Evolutionary conservation across 2,329 filamentous ascomycete genomes (phyloP).

Genomic region (Fusarium coffeatum): DNA sequence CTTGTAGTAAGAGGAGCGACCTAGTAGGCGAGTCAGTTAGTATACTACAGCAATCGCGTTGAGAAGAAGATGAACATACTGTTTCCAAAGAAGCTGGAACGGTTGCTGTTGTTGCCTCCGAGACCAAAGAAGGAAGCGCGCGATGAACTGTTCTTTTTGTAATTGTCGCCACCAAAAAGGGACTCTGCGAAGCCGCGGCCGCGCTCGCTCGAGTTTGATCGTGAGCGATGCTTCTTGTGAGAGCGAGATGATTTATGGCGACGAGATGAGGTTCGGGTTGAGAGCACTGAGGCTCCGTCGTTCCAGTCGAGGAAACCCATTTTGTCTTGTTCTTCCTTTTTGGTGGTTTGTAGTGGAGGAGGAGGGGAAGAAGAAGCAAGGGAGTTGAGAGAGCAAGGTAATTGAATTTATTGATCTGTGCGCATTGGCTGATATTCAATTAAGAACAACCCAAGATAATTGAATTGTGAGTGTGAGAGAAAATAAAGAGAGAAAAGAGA

Average conservation of each 20-base stretch:
- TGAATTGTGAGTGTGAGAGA: not conserved
- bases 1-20: conserved; percentile 76
- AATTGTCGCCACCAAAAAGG: conserved; percentile 49
- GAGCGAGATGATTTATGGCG: conserved; percentile 48
- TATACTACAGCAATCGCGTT: not conserved
- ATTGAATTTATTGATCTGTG: conserved; percentile 14
- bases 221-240: conserved; percentile 52
- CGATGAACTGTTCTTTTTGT: conserved; percentile 56
- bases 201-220: conserved; percentile 52
- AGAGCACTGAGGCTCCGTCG: conserved; percentile 50
- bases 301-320: conserved; percentile 53
- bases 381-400: not conserved
- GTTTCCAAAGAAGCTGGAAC: conserved; percentile 60
- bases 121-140: conserved; percentile 61
- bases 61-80: conserved; percentile 48
- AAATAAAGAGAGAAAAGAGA: not conserved
- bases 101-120: conserved; percentile 55
- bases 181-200: conserved; percentile 50
- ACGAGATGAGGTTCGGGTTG: conserved; percentile 44
- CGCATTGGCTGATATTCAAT: conserved; percentile 17
- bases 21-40: conserved; percentile 41
- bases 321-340: not conserved
- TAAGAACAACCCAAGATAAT: not conserved
- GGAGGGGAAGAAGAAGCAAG: not conserved
- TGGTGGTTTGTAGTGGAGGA: conserved; percentile 1